A percentile compares a stretch with the other conserved stretches of the same genome.
These are phyloP conservation scores for Entoloma clypeatum DNA, from an alignment of 1,284 basidiomycete species.

Conservation along the genomic window DNA sequence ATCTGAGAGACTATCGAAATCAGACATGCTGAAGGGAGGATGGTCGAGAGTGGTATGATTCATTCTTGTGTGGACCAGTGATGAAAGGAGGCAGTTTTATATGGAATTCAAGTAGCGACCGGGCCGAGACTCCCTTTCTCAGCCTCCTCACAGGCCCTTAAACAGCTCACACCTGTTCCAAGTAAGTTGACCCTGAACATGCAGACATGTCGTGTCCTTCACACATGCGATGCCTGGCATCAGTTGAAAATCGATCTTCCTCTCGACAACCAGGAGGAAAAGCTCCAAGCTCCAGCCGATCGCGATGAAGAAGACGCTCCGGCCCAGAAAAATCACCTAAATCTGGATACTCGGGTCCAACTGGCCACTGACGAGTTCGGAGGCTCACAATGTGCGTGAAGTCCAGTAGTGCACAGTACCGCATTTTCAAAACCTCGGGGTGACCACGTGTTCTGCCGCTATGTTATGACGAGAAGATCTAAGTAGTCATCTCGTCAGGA, in stretches of 20 bases:
- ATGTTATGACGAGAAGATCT: too few relatives aligned
- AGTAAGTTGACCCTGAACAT: conserved; percentile 23
- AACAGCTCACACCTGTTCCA: conserved; percentile 10
- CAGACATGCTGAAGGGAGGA: conserved; percentile 44
- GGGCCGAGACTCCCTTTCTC: conserved; percentile 20
- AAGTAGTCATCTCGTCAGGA: too few relatives aligned
- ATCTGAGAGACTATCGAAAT: conserved; percentile 65
- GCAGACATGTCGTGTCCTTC: conserved; percentile 54
- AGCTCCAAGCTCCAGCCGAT: conserved; percentile 23
- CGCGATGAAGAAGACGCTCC: conserved; percentile 38
- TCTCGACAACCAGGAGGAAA: conserved; percentile 14
- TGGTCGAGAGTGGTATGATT: conserved; percentile 29
- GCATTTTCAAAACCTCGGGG: conserved; percentile 3
- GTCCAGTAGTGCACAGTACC: too few relatives aligned
- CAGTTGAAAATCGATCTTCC: conserved; percentile 31
- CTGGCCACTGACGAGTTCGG: too few relatives aligned
- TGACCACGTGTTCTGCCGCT: background rate
- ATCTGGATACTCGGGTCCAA: conserved; percentile 53
- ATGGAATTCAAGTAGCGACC: conserved; percentile 24
- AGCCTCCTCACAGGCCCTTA: conserved; percentile 45
- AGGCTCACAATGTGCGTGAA: too few relatives aligned
- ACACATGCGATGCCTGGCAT: conserved; percentile 52
- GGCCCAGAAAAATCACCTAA: too few relatives aligned
- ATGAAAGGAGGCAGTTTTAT: conserved; percentile 19
- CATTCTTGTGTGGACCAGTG: conserved; percentile 21